phyloP scores from a whole-genome alignment of 305 asterid genomes.

The Petunia hybrid region DNA sequence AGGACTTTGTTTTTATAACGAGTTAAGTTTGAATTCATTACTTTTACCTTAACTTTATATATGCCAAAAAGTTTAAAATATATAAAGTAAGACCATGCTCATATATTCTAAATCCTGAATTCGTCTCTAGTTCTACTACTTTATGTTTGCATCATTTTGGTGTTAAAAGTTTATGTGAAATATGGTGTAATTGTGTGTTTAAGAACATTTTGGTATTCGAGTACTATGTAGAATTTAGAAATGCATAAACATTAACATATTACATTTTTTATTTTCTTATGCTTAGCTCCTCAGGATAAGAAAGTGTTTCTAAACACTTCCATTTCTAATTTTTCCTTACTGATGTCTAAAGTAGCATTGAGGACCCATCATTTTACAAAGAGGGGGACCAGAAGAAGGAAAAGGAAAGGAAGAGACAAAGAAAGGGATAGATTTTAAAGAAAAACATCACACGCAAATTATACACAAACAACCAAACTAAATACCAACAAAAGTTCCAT shows the following conservation, averaged over 20 bases:
- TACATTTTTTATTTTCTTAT: background rate
- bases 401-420: slow-evolving; percentile 21
- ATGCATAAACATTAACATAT: background rate
- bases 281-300: background rate
- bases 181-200: background rate
- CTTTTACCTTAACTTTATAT: too few species aligned
- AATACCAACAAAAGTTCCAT: background rate
- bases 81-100: too few species aligned
- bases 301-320: too few species aligned
- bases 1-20: too few species aligned
- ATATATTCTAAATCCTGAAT: too few species aligned
- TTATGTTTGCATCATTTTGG: background rate
- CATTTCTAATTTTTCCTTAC: background rate
- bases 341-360: slow-evolving; percentile 7
- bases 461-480: slow-evolving; percentile 23
- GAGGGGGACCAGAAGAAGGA: slow-evolving; percentile 4
- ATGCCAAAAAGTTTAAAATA: too few species aligned
- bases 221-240: background rate
- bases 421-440: slow-evolving; percentile 12
- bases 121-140: too few species aligned
- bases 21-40: too few species aligned
- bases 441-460: background rate
- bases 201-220: background rate
- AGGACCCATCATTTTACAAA: slow-evolving; percentile 26
- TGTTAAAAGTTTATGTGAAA: background rate